phyloP scores from a whole-genome alignment of 2,329 filamentous ascomycete species.

The Fusarium udum region DNA sequence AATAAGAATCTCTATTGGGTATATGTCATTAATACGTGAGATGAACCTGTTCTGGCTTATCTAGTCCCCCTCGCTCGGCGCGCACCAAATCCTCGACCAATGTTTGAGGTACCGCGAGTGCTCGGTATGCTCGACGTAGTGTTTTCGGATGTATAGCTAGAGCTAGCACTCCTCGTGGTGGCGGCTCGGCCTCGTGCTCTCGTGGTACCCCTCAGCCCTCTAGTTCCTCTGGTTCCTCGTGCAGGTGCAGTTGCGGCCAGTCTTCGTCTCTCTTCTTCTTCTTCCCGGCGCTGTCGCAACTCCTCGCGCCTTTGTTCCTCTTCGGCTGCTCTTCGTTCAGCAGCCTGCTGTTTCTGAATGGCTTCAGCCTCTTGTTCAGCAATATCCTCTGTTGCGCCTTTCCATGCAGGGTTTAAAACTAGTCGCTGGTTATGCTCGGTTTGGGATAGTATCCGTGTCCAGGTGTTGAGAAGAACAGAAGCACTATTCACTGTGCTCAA shows the following conservation, averaged over 20 bases:
- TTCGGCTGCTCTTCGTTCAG: conserved; percentile 78
- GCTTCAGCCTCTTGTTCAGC: conserved; percentile 87
- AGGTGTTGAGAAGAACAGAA: conserved; percentile 89
- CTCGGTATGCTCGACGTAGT: conserved; percentile 43
- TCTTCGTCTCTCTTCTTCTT: conserved; percentile 60
- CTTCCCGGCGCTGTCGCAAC: conserved; percentile 69
- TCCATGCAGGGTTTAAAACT: conserved; percentile 88
- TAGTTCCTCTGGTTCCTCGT: conserved; percentile 47
- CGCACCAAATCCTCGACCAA: conserved; percentile 48
- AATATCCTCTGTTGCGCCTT: conserved; percentile 86
- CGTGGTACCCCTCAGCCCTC: conserved; percentile 48
- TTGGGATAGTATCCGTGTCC: conserved; percentile 95
- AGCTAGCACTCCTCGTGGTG: conserved; percentile 41
- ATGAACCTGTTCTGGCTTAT: conserved; percentile 24
- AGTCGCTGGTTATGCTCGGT: conserved; percentile 97
- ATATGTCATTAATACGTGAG: conserved; percentile 41
- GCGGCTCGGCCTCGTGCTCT: conserved; percentile 44
- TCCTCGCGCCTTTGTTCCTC: conserved; percentile 82
- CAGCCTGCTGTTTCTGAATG: conserved; percentile 76
- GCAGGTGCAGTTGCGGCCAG: conserved; percentile 42
- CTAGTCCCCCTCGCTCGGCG: conserved; percentile 48
- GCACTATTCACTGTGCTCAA: conserved; percentile 86
- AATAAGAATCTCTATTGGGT: conserved; percentile 41
- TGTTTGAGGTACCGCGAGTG: conserved; percentile 48
- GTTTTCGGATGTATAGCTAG: conserved; percentile 44